Conservation (phyloP, 73 alveolate species). For the Durusdinium trenchii region DNA sequence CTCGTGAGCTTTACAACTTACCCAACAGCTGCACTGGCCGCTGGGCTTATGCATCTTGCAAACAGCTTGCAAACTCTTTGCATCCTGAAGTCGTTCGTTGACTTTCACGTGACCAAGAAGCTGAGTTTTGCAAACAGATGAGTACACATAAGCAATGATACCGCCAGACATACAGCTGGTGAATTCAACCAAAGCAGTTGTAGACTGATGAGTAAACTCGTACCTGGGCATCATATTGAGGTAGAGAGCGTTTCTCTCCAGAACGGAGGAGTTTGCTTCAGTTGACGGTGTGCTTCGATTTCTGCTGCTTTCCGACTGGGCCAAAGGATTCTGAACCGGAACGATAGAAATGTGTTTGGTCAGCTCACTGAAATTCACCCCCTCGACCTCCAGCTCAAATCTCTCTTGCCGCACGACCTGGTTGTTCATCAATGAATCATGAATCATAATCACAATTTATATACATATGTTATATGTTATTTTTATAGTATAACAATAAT, state of each 20-base stretch:
- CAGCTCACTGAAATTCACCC: no score
- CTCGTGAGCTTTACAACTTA: neutral
- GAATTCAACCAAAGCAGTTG: neutral
- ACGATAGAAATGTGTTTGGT: no score
- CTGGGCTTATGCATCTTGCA: neutral
- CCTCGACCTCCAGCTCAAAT: no score
- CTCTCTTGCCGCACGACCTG: no score
- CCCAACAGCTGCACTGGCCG: neutral
- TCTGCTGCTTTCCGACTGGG: no score
- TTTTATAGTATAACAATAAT: no score
- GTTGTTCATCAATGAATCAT: no score
- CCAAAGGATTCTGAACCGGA: no score
- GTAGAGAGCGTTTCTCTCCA: neutral
- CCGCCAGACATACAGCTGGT: neutral
- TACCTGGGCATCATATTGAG: neutral
- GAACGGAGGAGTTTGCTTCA: neutral
- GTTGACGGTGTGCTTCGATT: no score
- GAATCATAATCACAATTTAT: no score
- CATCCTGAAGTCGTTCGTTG: neutral
- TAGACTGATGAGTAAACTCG: neutral
- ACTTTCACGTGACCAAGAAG: neutral
- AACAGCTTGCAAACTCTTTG: neutral
- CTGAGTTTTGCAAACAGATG: no score
- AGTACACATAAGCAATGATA: neutral
- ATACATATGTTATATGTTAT: no score